Evolutionary conservation across 352 stramenopile species (phyloP), one percentile per base, ranked within the genome.

Genomic region (Pythium phragmitis): DNA sequence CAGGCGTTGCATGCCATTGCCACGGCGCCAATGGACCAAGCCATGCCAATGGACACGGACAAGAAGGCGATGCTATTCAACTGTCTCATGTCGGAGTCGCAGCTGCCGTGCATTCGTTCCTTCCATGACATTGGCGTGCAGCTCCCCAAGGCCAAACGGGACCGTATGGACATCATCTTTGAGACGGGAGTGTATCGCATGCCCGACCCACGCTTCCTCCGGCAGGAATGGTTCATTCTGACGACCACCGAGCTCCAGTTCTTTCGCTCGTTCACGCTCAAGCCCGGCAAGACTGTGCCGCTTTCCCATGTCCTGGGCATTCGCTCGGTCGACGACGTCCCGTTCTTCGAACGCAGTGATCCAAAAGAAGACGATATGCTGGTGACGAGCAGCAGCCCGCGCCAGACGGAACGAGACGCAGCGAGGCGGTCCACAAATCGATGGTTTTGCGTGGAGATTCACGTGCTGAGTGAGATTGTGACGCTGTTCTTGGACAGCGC

Each of bases 151-250:
- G 52, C 66, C 1, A 83, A 83, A 26, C 78, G 77, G 11, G 49
- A 79, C n/a, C 67, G 70, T 13, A 77, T 90, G 69, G 72, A 85
- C 28, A 74, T 90, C n/a, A 77, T 89, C 33, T 77, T 70, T 28
- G 80, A 92, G 43, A 69, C 69, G 7, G 82, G 82, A 1, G 64
- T 79, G 19, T 94, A 91, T 50, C 79, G 85, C 16, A 69, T 85
- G 46, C 66, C 82, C 11, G 65, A 77, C 23, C 75, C 65, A 7
- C 73, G 66, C 2, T 74, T 88, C 23, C 50, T 94, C 37, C 82
- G 85, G 2, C 85, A 94, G 48, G 85, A 94, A 58, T 94, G 84
- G 81, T 65, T 88, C 52, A 71, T 85, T 19, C 58, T 94, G 26
- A 81, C 82, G 23, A 78, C 69, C 0, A 73, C 66, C 17, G 59